Conservation (phyloP, 129 eudicot genomes). For the Smallanthus sonchifolius region DNA sequence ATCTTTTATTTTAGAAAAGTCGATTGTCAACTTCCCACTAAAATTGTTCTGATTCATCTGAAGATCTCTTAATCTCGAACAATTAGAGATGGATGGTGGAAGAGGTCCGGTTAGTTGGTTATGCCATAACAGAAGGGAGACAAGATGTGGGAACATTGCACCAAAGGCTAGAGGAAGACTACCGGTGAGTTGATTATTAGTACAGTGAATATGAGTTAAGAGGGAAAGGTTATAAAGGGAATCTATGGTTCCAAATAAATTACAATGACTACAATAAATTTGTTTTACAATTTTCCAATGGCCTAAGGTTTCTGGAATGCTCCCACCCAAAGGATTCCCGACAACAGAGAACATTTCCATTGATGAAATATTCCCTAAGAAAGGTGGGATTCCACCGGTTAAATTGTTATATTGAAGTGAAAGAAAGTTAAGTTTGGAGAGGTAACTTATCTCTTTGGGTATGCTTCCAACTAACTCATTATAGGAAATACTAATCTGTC, state of each 20-base stretch:
- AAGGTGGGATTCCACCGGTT: not conserved
- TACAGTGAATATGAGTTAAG: not conserved
- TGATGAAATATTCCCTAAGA: not conserved
- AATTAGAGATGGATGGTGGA: not conserved
- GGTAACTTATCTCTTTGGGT: not conserved
- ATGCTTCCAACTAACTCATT: not conserved
- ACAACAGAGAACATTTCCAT: not conserved
- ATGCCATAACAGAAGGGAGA: not conserved
- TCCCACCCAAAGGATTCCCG: not conserved
- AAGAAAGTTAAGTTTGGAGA: not conserved
- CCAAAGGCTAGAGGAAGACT: not conserved
- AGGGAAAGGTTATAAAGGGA: not conserved
- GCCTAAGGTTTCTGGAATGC: not conserved
- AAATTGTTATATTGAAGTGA: not conserved
- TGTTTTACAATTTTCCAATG: not conserved
- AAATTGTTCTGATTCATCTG: not conserved
- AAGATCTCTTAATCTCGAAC: not conserved
- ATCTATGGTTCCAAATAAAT: not conserved
- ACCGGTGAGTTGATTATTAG: not conserved
- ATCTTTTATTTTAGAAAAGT: not conserved
- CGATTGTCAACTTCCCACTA: not conserved
- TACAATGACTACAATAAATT: not conserved
- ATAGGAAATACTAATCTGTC: not conserved
- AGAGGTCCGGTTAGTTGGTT: not conserved
- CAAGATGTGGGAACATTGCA: not conserved